phyloP scores from a whole-genome alignment of 78 protist genomes.

The Polysphondylium violaceum region DNA sequence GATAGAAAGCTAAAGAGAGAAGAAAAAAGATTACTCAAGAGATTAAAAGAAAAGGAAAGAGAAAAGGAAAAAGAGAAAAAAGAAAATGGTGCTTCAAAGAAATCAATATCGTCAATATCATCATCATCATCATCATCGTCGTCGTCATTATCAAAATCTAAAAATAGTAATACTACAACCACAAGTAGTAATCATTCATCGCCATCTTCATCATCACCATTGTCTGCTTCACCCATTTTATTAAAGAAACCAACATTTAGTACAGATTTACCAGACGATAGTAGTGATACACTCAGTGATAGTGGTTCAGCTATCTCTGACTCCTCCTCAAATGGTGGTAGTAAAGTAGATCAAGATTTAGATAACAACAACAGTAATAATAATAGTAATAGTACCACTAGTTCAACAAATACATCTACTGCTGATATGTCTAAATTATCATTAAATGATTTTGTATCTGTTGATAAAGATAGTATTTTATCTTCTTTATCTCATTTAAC shows the following conservation, averaged over 20 bases:
- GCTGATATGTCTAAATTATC: constrained; percentile 28
- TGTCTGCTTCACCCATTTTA: neutral
- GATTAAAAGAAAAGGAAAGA: constrained; percentile 9
- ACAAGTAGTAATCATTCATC: too few species aligned
- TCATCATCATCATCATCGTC: constrained; percentile 13
- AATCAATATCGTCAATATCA: neutral
- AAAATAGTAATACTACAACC: too few species aligned
- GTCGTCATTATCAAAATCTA: neutral
- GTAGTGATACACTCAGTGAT: constrained; percentile 18
- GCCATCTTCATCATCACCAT: neutral
- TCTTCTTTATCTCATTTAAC: neutral
- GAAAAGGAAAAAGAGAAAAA: constrained; percentile 13
- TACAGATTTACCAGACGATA: constrained; percentile 7
- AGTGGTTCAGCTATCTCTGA: constrained; percentile 5
- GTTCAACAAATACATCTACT: neutral
- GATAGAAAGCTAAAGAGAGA: constrained; percentile 70
- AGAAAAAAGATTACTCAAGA: constrained; percentile 13
- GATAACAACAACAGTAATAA: too few species aligned
- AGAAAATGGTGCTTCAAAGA: neutral
- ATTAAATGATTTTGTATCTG: constrained; percentile 32
- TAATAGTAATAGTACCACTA: too few species aligned
- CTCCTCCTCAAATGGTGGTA: too few species aligned
- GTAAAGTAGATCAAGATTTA: too few species aligned
- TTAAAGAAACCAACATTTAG: neutral
- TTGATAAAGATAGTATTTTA: neutral